Evolutionary conservation across 352 stramenopile species (phyloP), one percentile per base, ranked within the genome.

Genomic region (Phytophthora tentaculata): DNA sequence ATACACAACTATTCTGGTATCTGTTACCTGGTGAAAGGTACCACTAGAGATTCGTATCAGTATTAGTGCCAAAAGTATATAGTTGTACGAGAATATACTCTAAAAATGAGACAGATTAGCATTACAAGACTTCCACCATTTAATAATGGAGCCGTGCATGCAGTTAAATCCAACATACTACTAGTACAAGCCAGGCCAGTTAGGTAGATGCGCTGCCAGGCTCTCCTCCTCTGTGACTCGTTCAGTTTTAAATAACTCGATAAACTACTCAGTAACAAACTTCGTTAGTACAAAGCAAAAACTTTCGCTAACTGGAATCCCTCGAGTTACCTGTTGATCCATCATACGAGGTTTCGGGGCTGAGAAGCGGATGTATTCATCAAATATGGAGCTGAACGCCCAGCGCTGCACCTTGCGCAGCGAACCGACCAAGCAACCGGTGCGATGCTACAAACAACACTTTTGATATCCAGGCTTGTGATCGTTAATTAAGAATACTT

Each of bases 281-380:
- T 17, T 10, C 12, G 41, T 77, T 28, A 62, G 26, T 44, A 24
- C 35, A 61, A 6, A 20, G 26, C 6, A 53, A 45, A 19, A 60
- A 29, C 13, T 32, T 32, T 32, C 26, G 24, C 24, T 26, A 14
- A 44, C 14, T 9, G 8, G 17, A 2, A 29, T 13, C 2, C 8
- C 20, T 6, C 16, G 28, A 41, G 43, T 13, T 48, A 95, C 84
- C 75, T 94, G 85, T 62, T 96, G 87, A 75, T 95, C 87, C 84
- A 93, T 92, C 80, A 96, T 93, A 28, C 89, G 84, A 9, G 85
- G 83, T 63, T 96, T 96, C 10, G 89, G 89, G 5, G 80, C 76
- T 5, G 89, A 95, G 63, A 94, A 94, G 45, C 87, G 84, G 41
- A 94, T 91, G 76, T 95, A 95, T 66, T 95, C 87, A 68, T 94